Evolutionary conservation across 2,329 filamentous ascomycete genomes (phyloP).

Genomic region (Fusarium cicatricum): DNA sequence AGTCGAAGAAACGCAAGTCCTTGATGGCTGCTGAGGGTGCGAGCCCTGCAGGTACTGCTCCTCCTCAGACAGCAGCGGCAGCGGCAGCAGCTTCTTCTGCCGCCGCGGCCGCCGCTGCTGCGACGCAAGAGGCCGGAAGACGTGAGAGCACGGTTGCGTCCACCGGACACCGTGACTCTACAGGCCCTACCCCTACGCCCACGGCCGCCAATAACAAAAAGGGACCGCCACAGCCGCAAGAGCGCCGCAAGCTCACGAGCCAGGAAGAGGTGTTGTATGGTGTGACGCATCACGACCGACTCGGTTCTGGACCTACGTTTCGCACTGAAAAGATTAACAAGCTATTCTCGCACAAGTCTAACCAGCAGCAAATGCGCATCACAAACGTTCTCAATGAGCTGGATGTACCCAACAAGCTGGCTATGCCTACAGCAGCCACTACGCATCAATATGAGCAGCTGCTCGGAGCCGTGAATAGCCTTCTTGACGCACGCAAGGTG

Average conservation of each 20-base stretch:
- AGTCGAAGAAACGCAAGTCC: conserved; percentile 86
- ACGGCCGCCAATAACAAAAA: conserved; percentile 59
- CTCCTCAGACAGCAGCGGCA: conserved; percentile 38
- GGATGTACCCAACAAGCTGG: conserved; percentile 73
- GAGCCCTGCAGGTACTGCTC: conserved; percentile 54
- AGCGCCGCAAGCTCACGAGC: conserved; percentile 75
- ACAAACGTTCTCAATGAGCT: conserved; percentile 75
- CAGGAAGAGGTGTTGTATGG: conserved; percentile 84
- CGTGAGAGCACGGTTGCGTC: conserved; percentile 64
- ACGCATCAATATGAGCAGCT: conserved; percentile 76
- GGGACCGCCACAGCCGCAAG: conserved; percentile 49
- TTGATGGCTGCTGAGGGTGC: conserved; percentile 67
- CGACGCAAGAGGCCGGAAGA: conserved; percentile 50
- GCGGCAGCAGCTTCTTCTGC: conserved; percentile 26
- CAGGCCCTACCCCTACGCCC: conserved; percentile 44
- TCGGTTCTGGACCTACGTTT: conserved; percentile 88
- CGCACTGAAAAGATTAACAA: conserved; percentile 84
- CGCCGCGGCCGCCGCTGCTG: conserved; percentile 35
- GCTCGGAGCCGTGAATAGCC: conserved; percentile 69
- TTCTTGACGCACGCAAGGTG: conserved; percentile 78
- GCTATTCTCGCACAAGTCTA: conserved; percentile 78
- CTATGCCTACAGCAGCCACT: conserved; percentile 78
- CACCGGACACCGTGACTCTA: conserved; percentile 48
- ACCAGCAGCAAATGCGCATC: conserved; percentile 79
- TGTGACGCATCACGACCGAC: conserved; percentile 83